Evolutionary conservation across 2,329 filamentous ascomycete genomes (phyloP), one percentile per base, ranked within the genome.

Genomic region (Pseudocercospora crystallina): DNA sequence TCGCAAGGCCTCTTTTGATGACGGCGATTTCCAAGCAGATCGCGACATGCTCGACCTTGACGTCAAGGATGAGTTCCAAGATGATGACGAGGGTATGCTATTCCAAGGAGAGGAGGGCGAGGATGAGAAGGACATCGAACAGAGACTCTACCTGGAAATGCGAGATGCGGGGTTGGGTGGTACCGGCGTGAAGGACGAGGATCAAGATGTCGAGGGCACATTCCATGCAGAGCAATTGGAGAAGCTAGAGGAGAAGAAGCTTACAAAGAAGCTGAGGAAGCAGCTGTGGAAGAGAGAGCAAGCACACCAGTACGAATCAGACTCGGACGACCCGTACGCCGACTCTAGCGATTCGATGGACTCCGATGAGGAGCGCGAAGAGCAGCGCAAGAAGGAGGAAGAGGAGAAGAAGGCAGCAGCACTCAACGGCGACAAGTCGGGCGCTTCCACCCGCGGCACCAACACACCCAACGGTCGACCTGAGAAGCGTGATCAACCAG

Each of bases 61-160:
- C 47, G 62, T 70, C 57, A 81, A 85, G 58, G 84, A 86, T 61
- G 76, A 83, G 62, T 96, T 96, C 65, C 89, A 91, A 60, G 89
- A 95, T 63, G 90, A 95, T 62, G 90, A 95, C 64, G 90, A 95
- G 66, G 83, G 87, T 15, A 80, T 83, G 2, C 80, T 86, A 36
- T 81, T 90, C 44, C 89, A 94, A 60, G 88, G 94, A 44, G 84
- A 90, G 43, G 90, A 95, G 53, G 91, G 96, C 59, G 80, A 80
- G 55, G 77, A 80, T 12, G 82, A 84, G 52, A 78, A 86, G 57
- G 81, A 84, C 50, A 83, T 83, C 14, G 82, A 81, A 11, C 75
- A 80, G 31, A 79, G 77, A 52, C 80, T 90, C 62, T 89, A 87
- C 69, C 80, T 81, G 17, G 87, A 91, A 69, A 90, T 95, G 69